These are phyloP conservation scores for Poterioochromonas sp. DNA, from an alignment of 352 stramenopile genomes.

Conservation along the genomic window DNA sequence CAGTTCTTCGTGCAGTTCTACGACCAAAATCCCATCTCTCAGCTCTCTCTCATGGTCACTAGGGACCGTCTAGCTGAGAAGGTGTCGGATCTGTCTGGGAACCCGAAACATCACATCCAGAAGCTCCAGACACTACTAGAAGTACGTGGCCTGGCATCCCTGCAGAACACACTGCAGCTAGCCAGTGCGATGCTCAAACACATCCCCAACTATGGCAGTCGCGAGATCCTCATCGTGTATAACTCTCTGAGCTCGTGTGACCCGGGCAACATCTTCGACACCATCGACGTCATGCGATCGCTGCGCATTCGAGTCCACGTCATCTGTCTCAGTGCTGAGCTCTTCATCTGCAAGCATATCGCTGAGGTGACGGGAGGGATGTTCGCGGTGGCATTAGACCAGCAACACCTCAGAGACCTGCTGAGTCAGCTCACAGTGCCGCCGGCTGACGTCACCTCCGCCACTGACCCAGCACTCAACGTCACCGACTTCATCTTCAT, in stretches of 20 bases:
- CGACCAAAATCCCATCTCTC: constrained; percentile 84
- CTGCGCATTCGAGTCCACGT: constrained; percentile 75
- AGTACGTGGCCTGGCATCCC: constrained; percentile 69
- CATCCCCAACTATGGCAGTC: constrained; percentile 63
- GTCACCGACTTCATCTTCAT: constrained; percentile 59
- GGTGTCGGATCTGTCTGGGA: constrained; percentile 69
- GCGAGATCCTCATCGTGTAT: constrained; percentile 84
- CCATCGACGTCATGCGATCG: constrained; percentile 69
- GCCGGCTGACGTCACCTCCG: constrained; percentile 67
- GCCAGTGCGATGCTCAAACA: constrained; percentile 72
- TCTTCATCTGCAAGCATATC: constrained; percentile 66
- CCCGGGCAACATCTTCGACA: constrained; percentile 86
- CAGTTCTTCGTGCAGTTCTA: constrained; percentile 80
- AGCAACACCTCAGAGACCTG: constrained; percentile 75
- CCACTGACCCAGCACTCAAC: constrained; percentile 55
- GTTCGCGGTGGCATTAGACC: constrained; percentile 84
- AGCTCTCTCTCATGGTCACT: constrained; percentile 75
- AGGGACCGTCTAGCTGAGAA: constrained; percentile 77
- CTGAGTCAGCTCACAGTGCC: constrained; percentile 85
- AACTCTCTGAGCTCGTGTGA: constrained; percentile 88
- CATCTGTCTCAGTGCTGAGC: constrained; percentile 84
- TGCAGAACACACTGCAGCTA: constrained; percentile 79
- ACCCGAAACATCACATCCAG: constrained; percentile 65
- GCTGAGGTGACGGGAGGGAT: constrained; percentile 78
- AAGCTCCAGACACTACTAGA: constrained; percentile 56